Base-by-base conservation (phyloP, 169 alveolate species). In the Theileria luwenshuni region DNA sequence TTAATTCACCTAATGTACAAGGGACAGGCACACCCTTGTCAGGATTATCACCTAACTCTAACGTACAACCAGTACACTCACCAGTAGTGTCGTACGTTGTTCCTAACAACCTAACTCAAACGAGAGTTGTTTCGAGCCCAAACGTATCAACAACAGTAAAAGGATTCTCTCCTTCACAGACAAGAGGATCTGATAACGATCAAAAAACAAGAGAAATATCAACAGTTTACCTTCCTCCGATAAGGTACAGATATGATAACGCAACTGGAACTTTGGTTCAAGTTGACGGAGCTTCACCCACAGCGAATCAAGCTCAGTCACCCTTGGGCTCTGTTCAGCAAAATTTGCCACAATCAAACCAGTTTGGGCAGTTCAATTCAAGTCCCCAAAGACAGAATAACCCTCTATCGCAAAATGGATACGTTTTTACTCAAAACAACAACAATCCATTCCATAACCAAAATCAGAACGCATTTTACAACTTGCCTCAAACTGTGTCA, bases 181-280 rank as follows among this genome's bases (percentile, higher is more conserved):
- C 72, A 6, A 3, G 28, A 21, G 45, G 2, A 7, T 52, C 51
- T 62, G 30, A 15, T 17, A 30, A 62, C n/a, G 30, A 19, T 23
- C 30, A 38, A n/a, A 52, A 49, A 41, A 51, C 76, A 1, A 49
- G 76, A 21, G 76, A 81, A 63, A 61, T 74, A n/a, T 83, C 84
- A 10, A 59, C 89, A 38, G 76, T 81, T 62, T 81, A 81, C 54
- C 80, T 81, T 13, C 89, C 89, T 32, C 89, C 89, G 41, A 64
- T 73, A 21, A 65, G 69, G 67, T 81, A 73, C 51, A 73, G 77
- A 32, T 81, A 81, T 32, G 89, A 81, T 61, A 51, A 59, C 27
- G 70, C 35, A 15, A 74, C 89, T 0, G 89, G 85, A 2, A 72
- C 65, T 32, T 35, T 65, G 74, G 58, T 81, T 23, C 85, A 72